Conservation (phyloP, 805 yeast genomes). For the Teunomyces aglyptinius region DNA sequence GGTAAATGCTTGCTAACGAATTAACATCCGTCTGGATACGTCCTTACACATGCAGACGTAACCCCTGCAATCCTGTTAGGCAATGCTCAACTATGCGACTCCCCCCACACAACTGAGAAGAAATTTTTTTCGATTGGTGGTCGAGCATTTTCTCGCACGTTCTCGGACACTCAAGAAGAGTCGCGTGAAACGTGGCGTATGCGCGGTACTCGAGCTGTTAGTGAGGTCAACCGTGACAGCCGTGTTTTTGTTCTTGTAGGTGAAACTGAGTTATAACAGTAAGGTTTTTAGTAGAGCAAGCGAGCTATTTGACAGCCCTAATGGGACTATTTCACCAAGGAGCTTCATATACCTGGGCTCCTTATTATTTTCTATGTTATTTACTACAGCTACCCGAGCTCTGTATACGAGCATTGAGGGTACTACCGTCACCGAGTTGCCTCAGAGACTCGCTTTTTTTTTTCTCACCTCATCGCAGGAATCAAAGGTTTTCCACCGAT, state of each 20-base stretch:
- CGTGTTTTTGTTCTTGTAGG: not conserved
- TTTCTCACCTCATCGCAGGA: not conserved
- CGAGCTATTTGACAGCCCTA: not conserved
- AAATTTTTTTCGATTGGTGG: not conserved
- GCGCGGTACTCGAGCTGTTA: not conserved
- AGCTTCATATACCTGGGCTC: too few species aligned
- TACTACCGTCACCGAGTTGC: not conserved
- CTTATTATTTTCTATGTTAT: too few species aligned
- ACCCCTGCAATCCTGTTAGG: not conserved
- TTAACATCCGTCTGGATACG: not conserved
- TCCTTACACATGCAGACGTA: not conserved
- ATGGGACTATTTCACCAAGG: too few species aligned
- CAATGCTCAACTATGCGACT: not conserved
- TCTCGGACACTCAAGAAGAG: not conserved
- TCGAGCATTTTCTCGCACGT: conserved; percentile 1
- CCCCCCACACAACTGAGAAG: not conserved
- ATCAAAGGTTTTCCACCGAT: not conserved
- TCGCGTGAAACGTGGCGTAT: not conserved
- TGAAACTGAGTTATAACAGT: not conserved
- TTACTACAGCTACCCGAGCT: not conserved
- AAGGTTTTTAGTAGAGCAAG: too few species aligned
- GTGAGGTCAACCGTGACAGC: not conserved
- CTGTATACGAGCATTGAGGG: not conserved
- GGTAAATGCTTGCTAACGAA: not conserved
- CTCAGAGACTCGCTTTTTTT: not conserved